These are phyloP conservation scores for Pseudotulostoma volvatum DNA, from an alignment of 495 filamentous ascomycete genomes.

Conservation along the genomic window DNA sequence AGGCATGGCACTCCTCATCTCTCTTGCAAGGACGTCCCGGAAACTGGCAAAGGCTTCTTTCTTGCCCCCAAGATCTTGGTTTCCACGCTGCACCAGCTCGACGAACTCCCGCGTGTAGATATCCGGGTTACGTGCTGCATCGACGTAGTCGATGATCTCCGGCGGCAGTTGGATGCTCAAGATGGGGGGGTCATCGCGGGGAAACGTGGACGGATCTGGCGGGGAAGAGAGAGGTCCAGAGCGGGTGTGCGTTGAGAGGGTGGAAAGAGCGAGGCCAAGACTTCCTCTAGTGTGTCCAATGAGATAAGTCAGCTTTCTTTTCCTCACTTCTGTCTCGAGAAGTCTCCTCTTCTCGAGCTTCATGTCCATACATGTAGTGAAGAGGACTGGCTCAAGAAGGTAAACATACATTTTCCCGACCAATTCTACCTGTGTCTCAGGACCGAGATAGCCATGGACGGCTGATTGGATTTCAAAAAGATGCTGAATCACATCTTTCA, in stretches of 20 bases:
- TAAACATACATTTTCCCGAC: conserved; percentile 43
- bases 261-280: conserved; percentile 24
- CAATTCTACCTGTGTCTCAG: conserved; percentile 43
- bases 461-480: conserved; percentile 70
- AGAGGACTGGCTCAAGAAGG: conserved; percentile 9
- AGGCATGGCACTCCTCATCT: conserved; percentile 65
- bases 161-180: conserved; percentile 49
- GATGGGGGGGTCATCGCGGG: conserved; percentile 26
- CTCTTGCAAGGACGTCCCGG: conserved; percentile 60
- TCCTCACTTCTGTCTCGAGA: too few relatives aligned
- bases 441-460: conserved; percentile 52
- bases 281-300: conserved; percentile 19
- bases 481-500: conserved; percentile 56
- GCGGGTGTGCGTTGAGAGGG: conserved; percentile 27
- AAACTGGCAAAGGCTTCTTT: conserved; percentile 64
- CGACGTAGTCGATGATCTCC: conserved; percentile 89
- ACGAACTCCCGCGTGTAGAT: conserved; percentile 98
- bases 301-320: neutral
- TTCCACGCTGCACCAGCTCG: conserved; percentile 67
- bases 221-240: conserved; percentile 8
- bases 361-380: too few relatives aligned
- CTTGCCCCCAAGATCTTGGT: conserved; percentile 76
- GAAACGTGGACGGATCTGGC: conserved; percentile 17
- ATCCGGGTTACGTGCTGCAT: conserved; percentile 84
- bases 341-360: too few relatives aligned